Evolutionary conservation across 768 basidiomycete genomes (phyloP), one percentile per base, ranked within the genome.

Genomic region (Leucocoprinus sp.): DNA sequence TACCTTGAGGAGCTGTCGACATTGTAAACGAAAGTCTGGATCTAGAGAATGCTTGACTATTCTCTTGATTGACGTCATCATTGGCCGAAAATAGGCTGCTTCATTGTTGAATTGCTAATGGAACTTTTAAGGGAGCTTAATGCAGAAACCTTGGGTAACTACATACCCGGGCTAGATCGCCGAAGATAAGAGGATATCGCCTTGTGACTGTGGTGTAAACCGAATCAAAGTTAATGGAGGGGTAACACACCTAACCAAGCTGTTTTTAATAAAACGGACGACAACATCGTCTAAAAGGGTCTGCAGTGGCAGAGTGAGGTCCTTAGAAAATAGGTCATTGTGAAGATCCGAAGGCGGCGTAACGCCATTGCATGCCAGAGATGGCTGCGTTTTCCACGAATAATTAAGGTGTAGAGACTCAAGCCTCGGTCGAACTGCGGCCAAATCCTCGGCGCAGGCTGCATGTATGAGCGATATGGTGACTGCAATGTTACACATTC

Each of bases 121-220:
- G 27, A 41, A 21, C 42, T 27, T 39, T 29, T 43, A 26, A 48
- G 26, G 21, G 22, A 37, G 17, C 27, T n/a, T n/a, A n/a, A 43
- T 31, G 18, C 26, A 15, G 11, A 22, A 23, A n/a, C 24, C 8
- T 14, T 3, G 36, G 5, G 22, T 22, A 18, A 15, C 65, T 82
- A 85, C 67, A 71, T 70, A 56, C 70, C 67, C 78, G 79, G 80
- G 46, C 46, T 8, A 41, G 17, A 21, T 68, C 60, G 2, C 87
- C 87, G 58, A 89, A 90, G 45, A 88, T 74, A 29, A 86, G 66
- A 17, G 87, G 87, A 63, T 88, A 87, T 2, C 79, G 78, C 55
- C 87, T 89, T 33, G 50, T 29, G 14, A 18, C 18, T 8, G 2
- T 24, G 5, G 17, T 23, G 17, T 36, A 12, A 44, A 15, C 34